Evolutionary conservation across 1,284 basidiomycete species (phyloP).

Genomic region (Boletus semigastroideus): DNA sequence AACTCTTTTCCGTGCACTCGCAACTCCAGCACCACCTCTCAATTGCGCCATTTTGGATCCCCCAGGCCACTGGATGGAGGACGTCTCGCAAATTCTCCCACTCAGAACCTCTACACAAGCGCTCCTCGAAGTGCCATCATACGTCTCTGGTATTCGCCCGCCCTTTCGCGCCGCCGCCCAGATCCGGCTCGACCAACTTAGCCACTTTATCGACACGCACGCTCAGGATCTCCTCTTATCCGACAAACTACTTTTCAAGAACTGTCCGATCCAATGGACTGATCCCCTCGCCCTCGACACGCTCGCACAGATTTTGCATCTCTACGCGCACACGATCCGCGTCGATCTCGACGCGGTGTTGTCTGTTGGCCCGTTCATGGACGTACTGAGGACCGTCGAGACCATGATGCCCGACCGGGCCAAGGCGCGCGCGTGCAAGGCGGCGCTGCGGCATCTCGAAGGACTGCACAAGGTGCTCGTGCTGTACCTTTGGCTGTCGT

Average conservation of each 20-base stretch:
- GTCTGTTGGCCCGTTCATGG: constrained; percentile 40
- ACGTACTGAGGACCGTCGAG: constrained; percentile 46
- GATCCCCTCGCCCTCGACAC: constrained; percentile 36
- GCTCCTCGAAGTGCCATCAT: constrained; percentile 46
- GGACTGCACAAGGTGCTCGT: constrained; percentile 80
- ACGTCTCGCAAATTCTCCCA: constrained; percentile 42
- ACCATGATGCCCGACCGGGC: constrained; percentile 11
- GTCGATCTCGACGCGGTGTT: constrained; percentile 40
- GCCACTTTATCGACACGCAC: constrained; percentile 46
- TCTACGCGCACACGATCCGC: constrained; percentile 35
- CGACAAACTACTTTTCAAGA: constrained; percentile 51
- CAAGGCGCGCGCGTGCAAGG: constrained; percentile 15
- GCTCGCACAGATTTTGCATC: constrained; percentile 37
- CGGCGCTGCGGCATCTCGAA: constrained; percentile 60
- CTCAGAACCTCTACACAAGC: constrained; percentile 34
- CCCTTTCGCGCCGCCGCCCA: constrained; percentile 43
- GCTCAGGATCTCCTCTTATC: constrained; percentile 42
- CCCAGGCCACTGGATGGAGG: constrained; percentile 22
- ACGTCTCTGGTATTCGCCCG: constrained; percentile 48
- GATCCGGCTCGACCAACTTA: constrained; percentile 33
- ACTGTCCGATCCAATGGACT: constrained; percentile 48
- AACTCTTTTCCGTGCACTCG: constrained; percentile 50
- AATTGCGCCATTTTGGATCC: constrained; percentile 36
- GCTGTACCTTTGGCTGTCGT: constrained; percentile 86
- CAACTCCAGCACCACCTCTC: constrained; percentile 38